Percentiles rank a stretch among this genome's conserved stretches.
Conservation (phyloP, 345 rosid species). For the Carallia brachiata region DNA sequence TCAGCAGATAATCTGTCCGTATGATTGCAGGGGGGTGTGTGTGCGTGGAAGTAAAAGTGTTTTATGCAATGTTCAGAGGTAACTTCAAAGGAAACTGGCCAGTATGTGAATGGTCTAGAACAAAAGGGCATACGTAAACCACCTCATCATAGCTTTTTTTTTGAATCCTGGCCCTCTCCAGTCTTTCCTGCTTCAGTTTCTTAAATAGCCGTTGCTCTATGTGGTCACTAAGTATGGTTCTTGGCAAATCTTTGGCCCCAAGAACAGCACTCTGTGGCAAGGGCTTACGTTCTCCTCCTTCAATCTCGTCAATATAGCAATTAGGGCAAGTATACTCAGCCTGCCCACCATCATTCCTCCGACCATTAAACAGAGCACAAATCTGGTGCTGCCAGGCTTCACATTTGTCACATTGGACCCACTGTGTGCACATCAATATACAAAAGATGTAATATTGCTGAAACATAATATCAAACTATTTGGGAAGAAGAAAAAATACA, state of each 20-base stretch:
- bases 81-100: slow-evolving; percentile 3
- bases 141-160: slow-evolving; percentile 92
- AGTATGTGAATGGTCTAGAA: neutral
- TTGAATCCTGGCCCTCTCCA: slow-evolving; percentile 74
- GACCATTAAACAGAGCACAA: slow-evolving; percentile 94
- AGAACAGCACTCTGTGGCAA: slow-evolving; percentile 94
- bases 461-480: no score
- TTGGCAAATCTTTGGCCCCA: slow-evolving; percentile 97
- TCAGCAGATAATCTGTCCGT: no score
- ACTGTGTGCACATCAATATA: slow-evolving; percentile 49
- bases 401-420: slow-evolving; percentile 99
- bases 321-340: slow-evolving; percentile 99
- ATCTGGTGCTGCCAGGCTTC: slow-evolving; percentile 99
- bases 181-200: slow-evolving; percentile 75
- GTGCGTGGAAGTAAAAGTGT: no score
- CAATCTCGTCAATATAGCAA: slow-evolving; percentile 86
- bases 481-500: slow-evolving; percentile 4
- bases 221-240: slow-evolving; percentile 91
- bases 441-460: neutral
- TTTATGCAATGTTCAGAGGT: no score
- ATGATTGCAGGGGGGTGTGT: no score
- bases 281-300: slow-evolving; percentile 87
- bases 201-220: slow-evolving; percentile 81
- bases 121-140: slow-evolving; percentile 14
- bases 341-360: slow-evolving; percentile 99